These are phyloP conservation scores for Pythium rhizo-oryzae DNA, from an alignment of 352 stramenopile genomes.

Conservation along the genomic window DNA sequence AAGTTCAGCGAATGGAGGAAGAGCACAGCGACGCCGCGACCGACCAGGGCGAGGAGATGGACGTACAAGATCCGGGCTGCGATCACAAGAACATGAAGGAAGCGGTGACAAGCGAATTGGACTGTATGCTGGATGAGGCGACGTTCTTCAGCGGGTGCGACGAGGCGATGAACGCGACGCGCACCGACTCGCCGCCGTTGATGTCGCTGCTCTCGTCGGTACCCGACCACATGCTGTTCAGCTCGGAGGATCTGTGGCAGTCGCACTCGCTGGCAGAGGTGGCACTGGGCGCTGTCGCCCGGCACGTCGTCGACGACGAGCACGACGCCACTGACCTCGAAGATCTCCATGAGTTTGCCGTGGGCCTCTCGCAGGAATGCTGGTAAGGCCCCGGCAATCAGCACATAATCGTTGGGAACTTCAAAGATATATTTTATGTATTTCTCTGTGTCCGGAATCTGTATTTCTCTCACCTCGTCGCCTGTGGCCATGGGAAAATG, in stretches of 20 bases:
- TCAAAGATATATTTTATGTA: slow-evolving; percentile 8
- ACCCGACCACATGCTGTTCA: slow-evolving; percentile 6
- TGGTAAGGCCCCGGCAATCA: slow-evolving; percentile 12
- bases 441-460: neutral
- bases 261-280: slow-evolving; percentile 22
- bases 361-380: slow-evolving; percentile 24
- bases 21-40: neutral
- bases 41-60: slow-evolving; percentile 8
- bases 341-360: slow-evolving; percentile 15
- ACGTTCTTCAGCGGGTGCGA: slow-evolving; percentile 20
- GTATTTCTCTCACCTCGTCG: neutral
- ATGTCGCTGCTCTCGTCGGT: slow-evolving; percentile 24
- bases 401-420: neutral
- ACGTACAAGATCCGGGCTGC: neutral
- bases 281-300: neutral
- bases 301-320: neutral
- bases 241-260: slow-evolving; percentile 22
- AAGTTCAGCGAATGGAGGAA: neutral
- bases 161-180: neutral
- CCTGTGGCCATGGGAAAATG: neutral
- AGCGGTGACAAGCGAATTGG: neutral
- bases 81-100: neutral
- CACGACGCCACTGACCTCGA: slow-evolving; percentile 20
- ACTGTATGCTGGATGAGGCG: slow-evolving; percentile 5
- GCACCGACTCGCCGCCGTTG: neutral